Conservation (phyloP, 768 basidiomycete genomes). For the Podaxis sp. region DNA sequence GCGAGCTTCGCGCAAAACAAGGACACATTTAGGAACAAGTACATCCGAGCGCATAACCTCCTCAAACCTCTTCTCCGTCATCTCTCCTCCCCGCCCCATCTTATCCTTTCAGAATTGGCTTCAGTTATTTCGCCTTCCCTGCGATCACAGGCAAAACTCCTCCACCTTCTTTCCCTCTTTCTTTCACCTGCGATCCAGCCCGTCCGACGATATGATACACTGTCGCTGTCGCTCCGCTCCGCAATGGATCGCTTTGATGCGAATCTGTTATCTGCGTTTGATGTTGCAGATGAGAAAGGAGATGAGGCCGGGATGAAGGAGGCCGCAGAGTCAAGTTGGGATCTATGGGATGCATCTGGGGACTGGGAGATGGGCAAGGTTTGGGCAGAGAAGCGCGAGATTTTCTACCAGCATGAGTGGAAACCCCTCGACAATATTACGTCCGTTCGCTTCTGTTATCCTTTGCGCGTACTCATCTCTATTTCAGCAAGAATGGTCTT, state of each 20-base stretch:
- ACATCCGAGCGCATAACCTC: conserved; percentile 62
- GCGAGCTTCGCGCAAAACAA: conserved; percentile 25
- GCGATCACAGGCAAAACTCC: conserved; percentile 57
- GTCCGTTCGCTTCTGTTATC: conserved; percentile 37
- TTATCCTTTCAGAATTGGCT: conserved; percentile 59
- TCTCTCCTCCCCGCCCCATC: conserved; percentile 63
- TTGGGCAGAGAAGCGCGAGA: conserved; percentile 94
- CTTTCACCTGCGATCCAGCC: conserved; percentile 74
- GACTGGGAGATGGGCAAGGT: conserved; percentile 95
- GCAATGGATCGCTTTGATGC: conserved; percentile 90
- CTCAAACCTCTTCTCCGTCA: conserved; percentile 58
- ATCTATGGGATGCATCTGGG: conserved; percentile 57
- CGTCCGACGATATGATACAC: conserved; percentile 59
- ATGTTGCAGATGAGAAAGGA: conserved; percentile 70
- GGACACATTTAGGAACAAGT: conserved; percentile 51
- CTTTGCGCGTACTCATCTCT: conserved; percentile 6
- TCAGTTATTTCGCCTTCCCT: conserved; percentile 42
- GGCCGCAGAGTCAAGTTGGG: conserved; percentile 83
- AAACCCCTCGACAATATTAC: conserved; percentile 81
- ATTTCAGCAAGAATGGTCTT: conserved; percentile 47
- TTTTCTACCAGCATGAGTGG: conserved; percentile 88
- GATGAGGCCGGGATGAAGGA: conserved; percentile 80
- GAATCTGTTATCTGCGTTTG: conserved; percentile 82
- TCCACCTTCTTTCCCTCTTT: conserved; percentile 74
- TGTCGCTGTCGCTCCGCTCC: conserved; percentile 64